phyloP scores from a whole-genome alignment of 2,329 filamentous ascomycete genomes.

The Hypoxylon rubiginosum region DNA sequence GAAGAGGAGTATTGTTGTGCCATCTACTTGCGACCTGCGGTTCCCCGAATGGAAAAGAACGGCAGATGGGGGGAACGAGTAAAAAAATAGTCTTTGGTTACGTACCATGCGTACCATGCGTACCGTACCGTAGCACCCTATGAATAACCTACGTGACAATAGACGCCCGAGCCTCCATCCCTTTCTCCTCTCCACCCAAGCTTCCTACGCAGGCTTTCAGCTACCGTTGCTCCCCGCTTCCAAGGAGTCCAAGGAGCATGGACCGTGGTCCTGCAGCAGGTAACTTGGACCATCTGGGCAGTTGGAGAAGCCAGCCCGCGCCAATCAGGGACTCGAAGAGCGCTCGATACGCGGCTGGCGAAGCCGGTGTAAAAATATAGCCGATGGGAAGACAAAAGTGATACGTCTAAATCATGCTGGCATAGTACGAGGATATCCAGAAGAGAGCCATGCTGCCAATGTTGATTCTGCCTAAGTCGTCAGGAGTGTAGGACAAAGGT shows the following conservation, averaged over 20 bases:
- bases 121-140: not conserved
- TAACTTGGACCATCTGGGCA: constrained; percentile 30
- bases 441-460: not conserved
- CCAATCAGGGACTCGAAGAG: constrained; percentile 26
- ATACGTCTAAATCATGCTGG: constrained; percentile 17
- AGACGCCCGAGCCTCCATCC: constrained; percentile 24
- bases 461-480: constrained; percentile 40
- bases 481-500: constrained; percentile 34
- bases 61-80: constrained; percentile 26
- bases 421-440: constrained; percentile 10
- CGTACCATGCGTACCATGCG: not conserved
- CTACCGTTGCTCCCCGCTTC: constrained; percentile 27
- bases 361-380: constrained; percentile 32
- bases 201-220: constrained; percentile 9
- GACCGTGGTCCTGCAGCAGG: too few relatives aligned
- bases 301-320: constrained; percentile 27
- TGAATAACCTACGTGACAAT: not conserved
- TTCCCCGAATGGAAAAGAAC: constrained; percentile 32
- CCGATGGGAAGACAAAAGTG: constrained; percentile 20
- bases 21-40: constrained; percentile 10
- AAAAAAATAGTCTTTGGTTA: constrained; percentile 21
- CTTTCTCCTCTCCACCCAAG: constrained; percentile 20
- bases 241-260: not conserved
- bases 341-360: not conserved
- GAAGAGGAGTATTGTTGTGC: constrained; percentile 24